These are phyloP conservation scores for Alloascoidea hylecoeti DNA, from an alignment of 805 yeast species.

Conservation along the genomic window DNA sequence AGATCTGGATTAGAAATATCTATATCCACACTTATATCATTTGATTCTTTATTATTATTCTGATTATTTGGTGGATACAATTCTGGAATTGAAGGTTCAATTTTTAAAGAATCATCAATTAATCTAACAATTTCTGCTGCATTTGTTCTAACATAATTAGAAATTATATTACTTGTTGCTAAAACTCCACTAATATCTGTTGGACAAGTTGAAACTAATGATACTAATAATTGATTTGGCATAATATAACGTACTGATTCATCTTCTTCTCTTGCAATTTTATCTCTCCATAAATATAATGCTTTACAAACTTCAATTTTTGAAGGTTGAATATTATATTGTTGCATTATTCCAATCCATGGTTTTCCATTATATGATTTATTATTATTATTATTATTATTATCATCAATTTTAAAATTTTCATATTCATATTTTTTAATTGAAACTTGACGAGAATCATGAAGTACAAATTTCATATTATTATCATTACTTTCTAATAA, in stretches of 20 bases:
- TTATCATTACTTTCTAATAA: conserved; percentile 33
- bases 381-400: conserved; percentile 9
- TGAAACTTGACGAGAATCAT: conserved; percentile 70
- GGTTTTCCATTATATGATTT: conserved; percentile 29
- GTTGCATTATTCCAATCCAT: conserved; percentile 46
- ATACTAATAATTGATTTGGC: conserved; percentile 65
- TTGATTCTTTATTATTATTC: no score
- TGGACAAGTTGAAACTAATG: conserved; percentile 46
- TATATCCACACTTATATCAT: no score
- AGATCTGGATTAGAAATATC: no score
- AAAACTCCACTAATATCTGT: conserved; percentile 40
- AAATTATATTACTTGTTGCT: conserved; percentile 26
- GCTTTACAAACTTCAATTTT: conserved; percentile 41
- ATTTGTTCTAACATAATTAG: conserved; percentile 40
- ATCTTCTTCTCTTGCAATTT: conserved; percentile 57
- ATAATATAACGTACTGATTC: conserved; percentile 76
- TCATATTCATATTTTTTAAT: conserved; percentile 70
- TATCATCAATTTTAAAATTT: conserved; percentile 33
- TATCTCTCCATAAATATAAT: conserved; percentile 76
- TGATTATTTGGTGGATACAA: no score
- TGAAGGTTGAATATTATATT: conserved; percentile 45
- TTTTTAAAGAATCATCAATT: neutral
- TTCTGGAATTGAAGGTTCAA: no score
- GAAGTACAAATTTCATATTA: conserved; percentile 42
- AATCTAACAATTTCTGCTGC: conserved; percentile 28